Evolutionary conservation across 2,329 filamentous ascomycete species (phyloP), one percentile per base, ranked within the genome.

Genomic region (Fusarium heterosporum): DNA sequence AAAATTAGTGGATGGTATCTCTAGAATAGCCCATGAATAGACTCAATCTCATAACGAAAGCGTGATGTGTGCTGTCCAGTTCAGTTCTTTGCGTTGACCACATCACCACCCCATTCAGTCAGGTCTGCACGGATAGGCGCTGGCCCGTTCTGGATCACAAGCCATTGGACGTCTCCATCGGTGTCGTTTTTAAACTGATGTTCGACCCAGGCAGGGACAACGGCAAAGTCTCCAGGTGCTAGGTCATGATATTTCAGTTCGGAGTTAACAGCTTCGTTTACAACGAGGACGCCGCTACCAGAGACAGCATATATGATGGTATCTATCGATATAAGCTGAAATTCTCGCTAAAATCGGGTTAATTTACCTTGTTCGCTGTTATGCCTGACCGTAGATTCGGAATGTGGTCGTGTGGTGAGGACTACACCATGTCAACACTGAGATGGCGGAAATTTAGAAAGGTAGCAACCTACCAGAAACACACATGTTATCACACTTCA

Each of bases 141-240:
- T 4, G 84, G 74, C 1, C 89, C 90, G 66, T 85, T 87, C 22
- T 89, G 83, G 7, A 88, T 86, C 42, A 92, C 84, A 12, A 91
- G 83, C 87, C 89, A 91, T 36, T 87, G 84, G 3, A 90, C 78
- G 45, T 90, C 87, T 48, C 72, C 75, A 41, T 88, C 86, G 2
- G 84, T 84, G 36, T 91, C 85, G 70, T 93, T 93, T 19, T 89
- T 80, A 53, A 89, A 84, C 74, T 92, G 89, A 76, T 93, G 89
- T 74, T 93, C 89, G 1, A 87, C 86, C 82, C 85, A 91, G 0
- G 89, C 85, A 1, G 90, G 90, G 13, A 93, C 84, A 54, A 91
- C 82, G 4, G 89, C 89, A 75, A 91, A 93, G 74, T 92, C 90
- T 0, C 90, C 90, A 0, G 86, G 81, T 2, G 76, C 76, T 8